Evolutionary conservation across 1,139 yeast species (phyloP), one percentile per base, ranked within the genome.

Genomic region (Lodderomyces elongisporus): DNA sequence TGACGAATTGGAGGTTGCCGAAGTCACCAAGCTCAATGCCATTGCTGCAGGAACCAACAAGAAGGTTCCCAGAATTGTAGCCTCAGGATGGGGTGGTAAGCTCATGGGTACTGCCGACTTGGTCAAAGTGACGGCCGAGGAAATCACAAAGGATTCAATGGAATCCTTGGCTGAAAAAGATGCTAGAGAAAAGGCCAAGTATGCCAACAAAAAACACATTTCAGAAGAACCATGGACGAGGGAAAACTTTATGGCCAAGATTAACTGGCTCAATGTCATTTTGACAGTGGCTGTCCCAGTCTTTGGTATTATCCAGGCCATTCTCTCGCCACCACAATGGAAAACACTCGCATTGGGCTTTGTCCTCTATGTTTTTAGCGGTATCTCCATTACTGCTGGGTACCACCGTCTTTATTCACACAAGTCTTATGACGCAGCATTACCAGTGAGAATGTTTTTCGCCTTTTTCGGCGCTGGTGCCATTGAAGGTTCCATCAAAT

Each of bases 391-490:
- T 56, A 91, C 98, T 25, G 98, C 94, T 3, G 80, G 85, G 2
- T 81, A 81, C 49, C 88, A 81, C 54, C 62, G 84, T 41, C 74
- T 76, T 43, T 79, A 72, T 62, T 74, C 98, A 24, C 98, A 91
- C 66, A 80, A 91, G 53, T 70, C 96, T 15, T 91, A 85, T 62
- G 74, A 74, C 39, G 96, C 93, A 29, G 68, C 71, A 34, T 54
- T 69, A 49, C 91, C 95, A 5, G 73, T 87, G 31, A 74, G 83
- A 46, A 45, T 85, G 30, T 72, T 83, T 49, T 81, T 73, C 51
- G 94, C 95, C 28, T 65, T 87, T 30, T 83, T 84, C 46, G 98
- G 98, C 38, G 93, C 95, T 29, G 95, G 95, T 37, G 85, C 96
- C 38, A 88, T 87, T 39, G 95, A 91, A 65, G 98, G 98, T 46